Evolutionary conservation across 2,329 filamentous ascomycete genomes (phyloP), one percentile per base, ranked within the genome.

Genomic region (Trichoderma cornu-damae): DNA sequence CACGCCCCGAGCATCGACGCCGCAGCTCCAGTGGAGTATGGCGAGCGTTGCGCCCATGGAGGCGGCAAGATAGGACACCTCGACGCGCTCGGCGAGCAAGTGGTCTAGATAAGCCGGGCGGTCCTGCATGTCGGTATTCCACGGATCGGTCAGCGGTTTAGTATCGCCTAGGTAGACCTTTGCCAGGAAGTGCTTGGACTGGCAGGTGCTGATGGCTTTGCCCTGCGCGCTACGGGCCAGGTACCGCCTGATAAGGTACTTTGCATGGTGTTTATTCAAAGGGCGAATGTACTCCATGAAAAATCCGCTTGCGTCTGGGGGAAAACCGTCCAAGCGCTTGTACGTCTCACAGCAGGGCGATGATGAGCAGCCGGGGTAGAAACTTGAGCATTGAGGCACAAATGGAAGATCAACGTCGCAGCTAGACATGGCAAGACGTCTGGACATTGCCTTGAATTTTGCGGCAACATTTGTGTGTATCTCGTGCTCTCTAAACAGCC

Each of bases 21-120:
- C 34, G 18, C 63, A 68, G 1, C 7, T 42, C 62, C 63, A 68
- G 52, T 68, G 67, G 0, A 68, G 38, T 4, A 67, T 60, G 0
- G 65, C 67, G 4, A 68, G 57, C 2, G 60, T 34, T 1, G 48
- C 28, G 1, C 62, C 67, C 67, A 69, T 67, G 3, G 48, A 55
- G 2, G 16, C 32, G 0, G 55, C 54, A 57, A 62, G 62, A 4
- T 14, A 5, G 6, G 32, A 3, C 4, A 65, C 4, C 1, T n/a
- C 3, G 0, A 11, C 2, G 6, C 24, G 22, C 30, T 63, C 65
- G 2, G n/a, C 11, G 7, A 26, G 37, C 1, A 67, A 6, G 20
- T 68, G 62, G 32, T 68, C 58, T 3, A 66, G 32, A 47, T 66
- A 67, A 20, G 52, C 63, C 3, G 62, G 59, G 0, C 65, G 60